Conservation (phyloP, 768 basidiomycete genomes). For the Peribolospora baueri region DNA sequence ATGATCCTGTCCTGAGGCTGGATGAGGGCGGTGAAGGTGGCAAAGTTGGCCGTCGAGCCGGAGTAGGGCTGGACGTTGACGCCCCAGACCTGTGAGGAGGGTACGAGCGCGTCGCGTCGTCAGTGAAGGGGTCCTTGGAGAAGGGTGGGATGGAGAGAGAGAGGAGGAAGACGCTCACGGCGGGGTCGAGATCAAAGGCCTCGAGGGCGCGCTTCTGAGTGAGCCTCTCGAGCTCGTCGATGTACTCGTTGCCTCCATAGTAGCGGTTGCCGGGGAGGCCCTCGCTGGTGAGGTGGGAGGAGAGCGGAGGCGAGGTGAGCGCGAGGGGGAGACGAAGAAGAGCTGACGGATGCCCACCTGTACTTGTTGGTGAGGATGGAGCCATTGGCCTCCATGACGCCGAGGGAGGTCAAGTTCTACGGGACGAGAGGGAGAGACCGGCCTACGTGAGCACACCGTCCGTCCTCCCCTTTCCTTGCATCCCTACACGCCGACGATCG, state of each 20-base stretch:
- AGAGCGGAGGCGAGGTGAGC: not conserved
- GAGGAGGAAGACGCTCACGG: constrained; percentile 1
- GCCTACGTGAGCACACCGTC: not conserved
- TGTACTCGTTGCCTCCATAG: constrained; percentile 85
- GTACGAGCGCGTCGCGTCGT: no score
- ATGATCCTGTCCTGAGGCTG: constrained; percentile 95
- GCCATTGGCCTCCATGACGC: constrained; percentile 94
- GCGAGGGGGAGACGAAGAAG: not conserved
- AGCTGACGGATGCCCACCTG: no score
- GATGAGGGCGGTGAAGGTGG: constrained; percentile 80
- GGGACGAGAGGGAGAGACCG: constrained; percentile 15
- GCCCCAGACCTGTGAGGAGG: constrained; percentile 44
- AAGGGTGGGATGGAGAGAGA: not conserved
- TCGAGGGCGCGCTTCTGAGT: constrained; percentile 85
- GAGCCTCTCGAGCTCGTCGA: constrained; percentile 83
- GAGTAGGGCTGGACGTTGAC: constrained; percentile 99
- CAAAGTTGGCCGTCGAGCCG: constrained; percentile 39
- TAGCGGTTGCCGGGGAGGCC: constrained; percentile 94
- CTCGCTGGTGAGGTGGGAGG: constrained; percentile 24
- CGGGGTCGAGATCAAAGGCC: constrained; percentile 84
- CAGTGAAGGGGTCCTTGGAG: no score
- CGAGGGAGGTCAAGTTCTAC: constrained; percentile 76
- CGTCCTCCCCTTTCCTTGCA: not conserved
- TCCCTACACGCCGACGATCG: not conserved
- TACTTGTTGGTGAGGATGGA: constrained; percentile 95